Evolutionary conservation across 495 filamentous ascomycete genomes (phyloP).

Genomic region (Aspergillus indologenus): DNA sequence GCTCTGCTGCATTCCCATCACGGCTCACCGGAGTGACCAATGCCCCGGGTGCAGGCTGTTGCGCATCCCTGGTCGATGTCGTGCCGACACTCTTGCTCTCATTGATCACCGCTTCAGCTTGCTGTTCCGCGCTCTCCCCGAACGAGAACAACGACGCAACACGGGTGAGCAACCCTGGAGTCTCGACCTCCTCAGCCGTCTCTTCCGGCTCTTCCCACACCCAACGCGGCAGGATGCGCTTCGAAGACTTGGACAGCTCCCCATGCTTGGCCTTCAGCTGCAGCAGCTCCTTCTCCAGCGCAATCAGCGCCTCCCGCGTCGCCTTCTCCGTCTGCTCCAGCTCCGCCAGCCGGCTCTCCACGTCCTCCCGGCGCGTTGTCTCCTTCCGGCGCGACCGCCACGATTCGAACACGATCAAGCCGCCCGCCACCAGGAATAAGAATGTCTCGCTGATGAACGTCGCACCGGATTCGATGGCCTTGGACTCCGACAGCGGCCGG

Average conservation of each 20-base stretch:
- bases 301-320: conserved; percentile 55
- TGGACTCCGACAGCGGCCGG: conserved; percentile 80
- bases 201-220: conserved; percentile 39
- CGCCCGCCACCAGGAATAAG: conserved; percentile 75
- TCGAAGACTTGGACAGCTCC: conserved; percentile 23
- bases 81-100: conserved; percentile 11
- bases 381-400: conserved; percentile 75
- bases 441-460: conserved; percentile 93
- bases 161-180: conserved; percentile 32
- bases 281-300: conserved; percentile 66
- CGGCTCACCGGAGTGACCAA: background rate
- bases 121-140: conserved; percentile 20
- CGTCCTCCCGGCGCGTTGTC: conserved; percentile 66
- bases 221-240: conserved; percentile 44
- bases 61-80: background rate
- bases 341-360: conserved; percentile 65
- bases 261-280: conserved; percentile 48
- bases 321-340: conserved; percentile 61
- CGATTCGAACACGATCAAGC: conserved; percentile 79
- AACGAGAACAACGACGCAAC: conserved; percentile 36
- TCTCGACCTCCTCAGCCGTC: conserved; percentile 24
- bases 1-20: conserved; percentile 2
- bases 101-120: conserved; percentile 15
- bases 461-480: conserved; percentile 93
- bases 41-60: background rate